Evolutionary conservation across 345 rosid species (phyloP), one percentile per base, ranked within the genome.

Genomic region (Kandelia obovata): DNA sequence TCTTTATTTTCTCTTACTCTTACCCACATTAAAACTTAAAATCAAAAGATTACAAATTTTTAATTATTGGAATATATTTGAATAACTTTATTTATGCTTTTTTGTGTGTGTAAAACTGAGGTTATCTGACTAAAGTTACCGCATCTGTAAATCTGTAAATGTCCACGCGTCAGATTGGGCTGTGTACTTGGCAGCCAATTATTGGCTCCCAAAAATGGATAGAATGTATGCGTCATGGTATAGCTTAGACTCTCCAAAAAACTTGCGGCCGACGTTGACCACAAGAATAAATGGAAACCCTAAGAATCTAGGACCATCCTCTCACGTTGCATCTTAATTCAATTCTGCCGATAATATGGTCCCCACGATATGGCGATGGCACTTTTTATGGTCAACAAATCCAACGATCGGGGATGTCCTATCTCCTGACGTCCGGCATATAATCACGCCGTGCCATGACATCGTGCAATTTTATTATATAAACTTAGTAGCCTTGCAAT

Each of bases 331-430:
- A 23, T 2, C 13, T 8, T 43, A 0, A 15, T 28, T 10, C n/a
- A 49, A 19, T 19, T 20, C n/a, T 23, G 53, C 4, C 0, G 2
- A 34, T 7, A 7, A n/a, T 2, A 10, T 26, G 66, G 73, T 32
- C 53, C 73, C 68, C 20, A 1, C 25, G 1, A 3, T 20, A 4
- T 10, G 20, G 55, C 21, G 6, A 17, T 1, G 0, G 9, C 17
- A 43, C 30, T 43, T 43, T 4, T 43, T 15, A 52, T 4, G 28
- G 67, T 65, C 68, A 67, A 43, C 16, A 52, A 66, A 72, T 77
- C 75, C 23, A 43, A 72, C 70, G 81, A 71, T 47, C 53, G 72
- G 73, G 75, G 53, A 15, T 21, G 39, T 19, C 3, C 8, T 26
- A 62, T 64, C 69, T 43, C 32, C 30, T 37, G 7, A 53, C 35